Evolutionary conservation across 768 basidiomycete genomes (phyloP), one percentile per base, ranked within the genome.

Genomic region (Cystoderma amianthinum): DNA sequence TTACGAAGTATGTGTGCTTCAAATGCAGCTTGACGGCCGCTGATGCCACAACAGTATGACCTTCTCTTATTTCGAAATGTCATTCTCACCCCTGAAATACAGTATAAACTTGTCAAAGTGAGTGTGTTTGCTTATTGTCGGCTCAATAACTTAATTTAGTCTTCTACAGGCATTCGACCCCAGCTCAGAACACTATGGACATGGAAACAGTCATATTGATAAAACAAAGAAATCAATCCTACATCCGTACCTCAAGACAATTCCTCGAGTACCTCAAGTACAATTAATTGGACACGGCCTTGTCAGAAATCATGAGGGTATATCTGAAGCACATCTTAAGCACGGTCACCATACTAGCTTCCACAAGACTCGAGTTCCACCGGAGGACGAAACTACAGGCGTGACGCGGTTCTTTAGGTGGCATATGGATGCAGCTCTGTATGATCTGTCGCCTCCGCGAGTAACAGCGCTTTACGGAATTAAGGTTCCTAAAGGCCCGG

Each of bases 351-450:
- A 93, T 62, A 78, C 69, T 36, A 83, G 82, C 2, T 93, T 93
- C 62, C 91, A 93, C 66, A 88, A 86, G 65, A 82, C 82, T 18
- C 62, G 61, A 17, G 69, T 93, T 17, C 78, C 80, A 10, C 62
- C 68, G 2, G 85, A 85, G 54, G 89, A 92, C 45, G 82, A 84
- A 49, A 74, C 63, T 11, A 69, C 71, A 43, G 87, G 86, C 10
- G 60, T 69, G 30, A 91, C 89, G 16, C 72, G 89, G 20, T 92
- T 85, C 67, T 91, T 88, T 57, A 70, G 89, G 41, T 91, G 88
- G 88, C 87, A 93, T 57, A 91, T 92, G 58, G 90, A 92, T 49
- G 88, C 91, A 1, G 87, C 87, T 1, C 59, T 89, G 17, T 85
- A 85, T 54, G 78, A 82, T 43, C 68, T 82, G 5, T 72, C 74